phyloP scores from a whole-genome alignment of 2,329 filamentous ascomycete genomes.

The Beauveria scarabaeidicola region DNA sequence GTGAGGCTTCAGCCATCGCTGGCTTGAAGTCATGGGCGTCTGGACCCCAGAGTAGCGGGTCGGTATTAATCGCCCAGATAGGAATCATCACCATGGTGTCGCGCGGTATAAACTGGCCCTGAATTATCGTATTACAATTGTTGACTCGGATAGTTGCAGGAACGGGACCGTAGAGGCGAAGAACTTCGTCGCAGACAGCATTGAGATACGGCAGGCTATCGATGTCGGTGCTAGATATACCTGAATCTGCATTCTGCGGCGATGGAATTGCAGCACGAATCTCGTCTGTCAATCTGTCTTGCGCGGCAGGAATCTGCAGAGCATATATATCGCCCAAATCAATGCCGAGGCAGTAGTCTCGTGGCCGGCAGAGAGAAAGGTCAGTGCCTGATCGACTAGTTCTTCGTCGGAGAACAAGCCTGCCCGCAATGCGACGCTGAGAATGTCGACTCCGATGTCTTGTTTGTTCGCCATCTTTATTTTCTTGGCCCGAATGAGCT shows the following conservation, averaged over 20 bases:
- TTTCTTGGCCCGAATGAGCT: neutral
- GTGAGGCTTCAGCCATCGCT: conserved; percentile 23
- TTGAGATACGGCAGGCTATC: conserved; percentile 40
- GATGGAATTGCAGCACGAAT: neutral
- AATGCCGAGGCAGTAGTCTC: conserved; percentile 1
- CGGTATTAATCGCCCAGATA: conserved; percentile 22
- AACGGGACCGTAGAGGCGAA: conserved; percentile 31
- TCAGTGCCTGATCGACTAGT: conserved; percentile 3
- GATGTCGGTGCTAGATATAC: neutral
- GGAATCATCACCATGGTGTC: conserved; percentile 26
- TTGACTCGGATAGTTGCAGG: conserved; percentile 24
- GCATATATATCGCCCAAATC: neutral
- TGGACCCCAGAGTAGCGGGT: conserved; percentile 26
- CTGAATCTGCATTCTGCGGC: neutral
- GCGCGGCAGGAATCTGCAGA: neutral
- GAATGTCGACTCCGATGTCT: conserved; percentile 15
- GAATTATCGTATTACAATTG: conserved; percentile 22
- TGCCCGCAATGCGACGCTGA: neutral
- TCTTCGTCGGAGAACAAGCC: neutral
- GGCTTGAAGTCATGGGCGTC: conserved; percentile 28
- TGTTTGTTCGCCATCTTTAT: conserved; percentile 13
- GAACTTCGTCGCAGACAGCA: conserved; percentile 48
- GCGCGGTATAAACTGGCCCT: conserved; percentile 24
- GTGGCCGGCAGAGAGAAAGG: conserved; percentile 1
- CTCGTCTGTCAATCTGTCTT: neutral